Conservation (phyloP, 2,329 filamentous ascomycete species). For the Tolypocladium ovalisporum region DNA sequence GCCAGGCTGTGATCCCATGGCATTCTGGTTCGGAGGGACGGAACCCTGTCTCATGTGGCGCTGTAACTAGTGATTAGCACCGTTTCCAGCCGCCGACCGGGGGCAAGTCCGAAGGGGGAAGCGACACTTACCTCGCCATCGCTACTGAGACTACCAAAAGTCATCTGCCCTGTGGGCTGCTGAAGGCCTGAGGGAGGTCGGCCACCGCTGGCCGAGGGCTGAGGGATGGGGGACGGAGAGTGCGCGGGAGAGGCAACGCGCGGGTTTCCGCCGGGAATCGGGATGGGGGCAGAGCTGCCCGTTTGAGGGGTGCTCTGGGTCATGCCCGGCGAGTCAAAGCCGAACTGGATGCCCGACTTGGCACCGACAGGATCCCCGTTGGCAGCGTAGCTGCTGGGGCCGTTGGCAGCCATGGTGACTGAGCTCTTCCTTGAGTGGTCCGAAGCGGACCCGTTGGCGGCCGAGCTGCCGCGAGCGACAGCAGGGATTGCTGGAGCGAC, state of each 20-base stretch:
- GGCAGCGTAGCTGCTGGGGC: slow-evolving; percentile 60
- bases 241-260: slow-evolving; percentile 73
- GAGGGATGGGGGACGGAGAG: slow-evolving; percentile 88
- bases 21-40: slow-evolving; percentile 48
- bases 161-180: slow-evolving; percentile 54
- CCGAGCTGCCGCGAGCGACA: slow-evolving; percentile 51
- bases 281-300: slow-evolving; percentile 43
- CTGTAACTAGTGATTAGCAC: slow-evolving; percentile 24
- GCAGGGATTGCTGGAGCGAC: slow-evolving; percentile 59
- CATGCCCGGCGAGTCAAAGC: slow-evolving; percentile 61
- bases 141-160: slow-evolving; percentile 75
- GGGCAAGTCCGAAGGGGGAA: not conserved
- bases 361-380: slow-evolving; percentile 58
- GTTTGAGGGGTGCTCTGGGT: slow-evolving; percentile 57
- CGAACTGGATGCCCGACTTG: slow-evolving; percentile 68
- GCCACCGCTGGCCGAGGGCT: slow-evolving; percentile 72
- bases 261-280: slow-evolving; percentile 53
- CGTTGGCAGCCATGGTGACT: slow-evolving; percentile 81
- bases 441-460: slow-evolving; percentile 56
- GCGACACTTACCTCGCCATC: slow-evolving; percentile 63
- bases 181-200: slow-evolving; percentile 70
- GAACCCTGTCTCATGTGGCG: slow-evolving; percentile 60
- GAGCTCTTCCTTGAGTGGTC: slow-evolving; percentile 81
- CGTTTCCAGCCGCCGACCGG: not conserved
- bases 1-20: slow-evolving; percentile 52